Base-by-base conservation (phyloP, 345 rosid species). In the Corchorus capsularis region DNA sequence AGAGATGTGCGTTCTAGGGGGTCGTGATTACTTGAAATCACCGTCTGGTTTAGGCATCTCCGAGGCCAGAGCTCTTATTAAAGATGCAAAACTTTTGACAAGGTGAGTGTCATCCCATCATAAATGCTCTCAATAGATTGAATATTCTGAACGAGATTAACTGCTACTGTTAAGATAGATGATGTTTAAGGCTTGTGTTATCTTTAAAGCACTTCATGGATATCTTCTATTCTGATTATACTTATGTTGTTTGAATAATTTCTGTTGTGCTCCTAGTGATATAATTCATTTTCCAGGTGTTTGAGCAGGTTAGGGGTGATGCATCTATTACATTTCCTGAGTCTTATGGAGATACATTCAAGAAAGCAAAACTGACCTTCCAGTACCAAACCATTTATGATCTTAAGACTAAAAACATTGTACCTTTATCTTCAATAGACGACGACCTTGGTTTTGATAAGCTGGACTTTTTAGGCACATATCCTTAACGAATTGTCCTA, bases 1-100 rank as follows among this genome's bases (percentile, higher is more conserved):
- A 49, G 97, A 96, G 85, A 93, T 92, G 97, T 96, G 99, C 89
- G 92, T 96, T 75, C 84, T 96, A 72, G 92, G 99, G 78, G 99
- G 99, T 55, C 93, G 99, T 82, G 99, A 96, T 80, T 96, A 96
- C 82, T 80, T 92, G 86, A 97, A 81, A 69, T 93, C 98, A 82
- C 84, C 93, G 71, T 87, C 97, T n/a, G n/a, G 27, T 27, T 27
- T 96, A 95, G 98, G 97, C 53, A 84, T 92, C 61, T 92, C 88
- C 88, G 86, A 94, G 83, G 97, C 99, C 61, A 97, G 92, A 87
- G 87, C 95, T 27, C 92, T 93, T 71, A 82, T 92, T 17, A 83
- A 86, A 60, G 91, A 86, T 96, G 92, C 85, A 96, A 87, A 86
- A 84, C 85, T 75, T 88, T 90, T 82, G 97, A 90, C 67, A 91